Conservation (phyloP, 2,329 filamentous ascomycete species). For the Colletotrichum tropicicola region DNA sequence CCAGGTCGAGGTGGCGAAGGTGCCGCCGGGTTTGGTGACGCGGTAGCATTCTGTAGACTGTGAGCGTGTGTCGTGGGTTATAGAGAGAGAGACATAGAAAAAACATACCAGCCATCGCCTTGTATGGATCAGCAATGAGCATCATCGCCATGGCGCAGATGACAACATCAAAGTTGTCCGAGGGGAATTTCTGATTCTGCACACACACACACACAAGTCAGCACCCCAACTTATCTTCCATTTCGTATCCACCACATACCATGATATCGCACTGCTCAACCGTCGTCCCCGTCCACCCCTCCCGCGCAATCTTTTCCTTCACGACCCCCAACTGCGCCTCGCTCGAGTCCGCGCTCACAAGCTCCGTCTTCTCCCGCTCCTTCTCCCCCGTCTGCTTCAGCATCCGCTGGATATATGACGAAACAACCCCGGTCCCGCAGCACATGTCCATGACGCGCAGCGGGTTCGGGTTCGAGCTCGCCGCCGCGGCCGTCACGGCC, state of each 20-base stretch:
- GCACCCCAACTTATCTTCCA: neutral
- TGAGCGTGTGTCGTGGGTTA: neutral
- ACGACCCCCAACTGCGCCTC: slow-evolving; percentile 1
- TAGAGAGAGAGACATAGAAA: neutral
- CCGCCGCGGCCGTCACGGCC: neutral
- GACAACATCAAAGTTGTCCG: neutral
- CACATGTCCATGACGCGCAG: slow-evolving; percentile 5
- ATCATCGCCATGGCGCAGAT: slow-evolving; percentile 7
- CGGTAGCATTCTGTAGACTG: neutral
- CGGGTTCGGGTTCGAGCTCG: neutral
- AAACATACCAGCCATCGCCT: neutral
- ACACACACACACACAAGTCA: neutral
- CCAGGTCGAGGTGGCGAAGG: slow-evolving; percentile 7
- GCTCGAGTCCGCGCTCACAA: slow-evolving; percentile 3
- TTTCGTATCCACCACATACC: neutral
- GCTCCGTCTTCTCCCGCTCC: neutral
- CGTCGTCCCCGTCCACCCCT: neutral
- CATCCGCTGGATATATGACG: slow-evolving; percentile 2
- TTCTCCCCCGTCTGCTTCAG: neutral
- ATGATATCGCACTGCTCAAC: neutral
- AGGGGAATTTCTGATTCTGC: neutral
- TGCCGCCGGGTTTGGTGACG: slow-evolving; percentile 6
- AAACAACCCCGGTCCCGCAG: slow-evolving; percentile 13
- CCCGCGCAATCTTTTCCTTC: neutral
- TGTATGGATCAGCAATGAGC: slow-evolving; percentile 8